Percentiles rank a stretch among this genome's conserved stretches.
Evolutionary conservation across 1,284 basidiomycete species (phyloP).

Genomic region (Jaminaea rosea): DNA sequence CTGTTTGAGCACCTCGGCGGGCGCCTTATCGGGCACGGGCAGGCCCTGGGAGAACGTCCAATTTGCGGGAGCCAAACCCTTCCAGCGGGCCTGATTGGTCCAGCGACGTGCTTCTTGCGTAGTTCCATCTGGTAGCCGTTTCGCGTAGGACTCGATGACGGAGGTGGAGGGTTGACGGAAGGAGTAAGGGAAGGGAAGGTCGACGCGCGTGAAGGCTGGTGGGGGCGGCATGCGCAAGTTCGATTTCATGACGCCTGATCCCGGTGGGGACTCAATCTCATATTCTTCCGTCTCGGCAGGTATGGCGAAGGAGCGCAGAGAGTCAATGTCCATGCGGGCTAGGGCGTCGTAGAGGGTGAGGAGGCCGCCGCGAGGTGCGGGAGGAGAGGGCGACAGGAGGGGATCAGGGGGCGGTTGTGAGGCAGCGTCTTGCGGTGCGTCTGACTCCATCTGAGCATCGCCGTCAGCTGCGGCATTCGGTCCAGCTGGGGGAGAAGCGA

Average conservation of each 20-base stretch:
- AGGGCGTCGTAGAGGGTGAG: constrained; percentile 21
- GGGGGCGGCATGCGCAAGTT: constrained; percentile 36
- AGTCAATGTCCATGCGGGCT: constrained; percentile 25
- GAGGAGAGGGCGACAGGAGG: too few relatives aligned
- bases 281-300: constrained; percentile 25
- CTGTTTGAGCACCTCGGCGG: background rate
- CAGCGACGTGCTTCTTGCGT: background rate
- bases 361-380: background rate
- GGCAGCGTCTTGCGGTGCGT: too few relatives aligned
- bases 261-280: constrained; percentile 1
- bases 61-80: background rate
- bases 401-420: too few relatives aligned
- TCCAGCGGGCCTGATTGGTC: background rate
- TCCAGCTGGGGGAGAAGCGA: too few relatives aligned
- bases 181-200: constrained; percentile 28
- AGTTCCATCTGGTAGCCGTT: background rate
- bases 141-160: constrained; percentile 53
- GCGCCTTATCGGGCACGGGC: background rate
- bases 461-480: background rate
- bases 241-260: constrained; percentile 3
- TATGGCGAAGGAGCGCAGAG: constrained; percentile 18
- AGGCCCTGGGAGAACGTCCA: background rate
- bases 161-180: constrained; percentile 26
- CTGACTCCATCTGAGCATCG: constrained; percentile 14
- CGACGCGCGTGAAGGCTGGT: constrained; percentile 31